These are phyloP conservation scores for Neolentinus lepideus DNA, from an alignment of 1,284 basidiomycete genomes.

Conservation along the genomic window DNA sequence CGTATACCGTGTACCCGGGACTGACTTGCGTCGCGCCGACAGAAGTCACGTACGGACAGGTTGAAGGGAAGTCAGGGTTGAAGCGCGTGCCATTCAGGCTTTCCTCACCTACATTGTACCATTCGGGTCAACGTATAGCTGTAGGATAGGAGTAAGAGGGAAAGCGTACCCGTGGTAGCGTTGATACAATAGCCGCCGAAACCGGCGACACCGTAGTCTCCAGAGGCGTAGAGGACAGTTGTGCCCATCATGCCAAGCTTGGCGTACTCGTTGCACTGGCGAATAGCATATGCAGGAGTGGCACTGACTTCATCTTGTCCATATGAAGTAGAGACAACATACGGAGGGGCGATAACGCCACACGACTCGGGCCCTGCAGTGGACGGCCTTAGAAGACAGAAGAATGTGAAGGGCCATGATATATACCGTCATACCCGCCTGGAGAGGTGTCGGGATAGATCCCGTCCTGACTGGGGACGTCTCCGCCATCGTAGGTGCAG, in stretches of 20 bases:
- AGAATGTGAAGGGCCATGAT: constrained; percentile 9
- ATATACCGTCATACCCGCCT: constrained; percentile 33
- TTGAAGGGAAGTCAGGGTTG: constrained; percentile 20
- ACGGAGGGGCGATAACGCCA: constrained; percentile 29
- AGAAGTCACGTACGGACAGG: constrained; percentile 2
- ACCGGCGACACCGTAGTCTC: constrained; percentile 26
- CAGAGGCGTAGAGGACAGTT: constrained; percentile 26
- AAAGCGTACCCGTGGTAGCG: constrained; percentile 14
- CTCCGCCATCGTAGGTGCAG: constrained; percentile 57
- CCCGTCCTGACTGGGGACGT: constrained; percentile 42
- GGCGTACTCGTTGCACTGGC: constrained; percentile 37
- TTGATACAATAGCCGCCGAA: constrained; percentile 18
- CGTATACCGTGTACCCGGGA: constrained; percentile 13
- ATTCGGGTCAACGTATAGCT: not conserved
- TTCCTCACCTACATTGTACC: constrained; percentile 11
- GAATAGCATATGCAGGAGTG: constrained; percentile 27
- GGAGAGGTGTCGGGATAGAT: constrained; percentile 43
- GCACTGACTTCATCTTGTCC: constrained; percentile 26
- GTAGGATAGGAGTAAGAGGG: constrained; percentile 6
- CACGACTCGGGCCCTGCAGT: constrained; percentile 24
- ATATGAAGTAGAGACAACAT: constrained; percentile 34
- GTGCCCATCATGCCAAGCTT: constrained; percentile 28
- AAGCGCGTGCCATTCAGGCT: constrained; percentile 16
- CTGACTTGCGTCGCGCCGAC: constrained; percentile 26
- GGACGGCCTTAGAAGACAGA: constrained; percentile 3